Evolutionary conservation across 441 rosid genomes (phyloP).

Genomic region (Brassica balearica): DNA sequence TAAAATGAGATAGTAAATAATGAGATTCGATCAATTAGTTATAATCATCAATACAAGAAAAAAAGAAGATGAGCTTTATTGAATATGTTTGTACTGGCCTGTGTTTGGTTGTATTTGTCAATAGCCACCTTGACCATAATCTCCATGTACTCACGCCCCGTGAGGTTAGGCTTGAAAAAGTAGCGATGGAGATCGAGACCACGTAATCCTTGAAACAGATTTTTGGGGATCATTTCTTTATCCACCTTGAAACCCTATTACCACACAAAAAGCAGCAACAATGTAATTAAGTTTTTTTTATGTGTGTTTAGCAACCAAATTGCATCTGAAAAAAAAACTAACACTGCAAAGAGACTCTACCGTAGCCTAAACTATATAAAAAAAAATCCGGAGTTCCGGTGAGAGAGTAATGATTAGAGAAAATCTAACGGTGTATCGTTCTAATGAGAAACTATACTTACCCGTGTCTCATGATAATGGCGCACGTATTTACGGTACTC

Average conservation of each 20-base stretch:
- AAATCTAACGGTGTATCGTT: not conserved
- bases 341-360: not conserved
- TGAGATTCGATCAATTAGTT: not conserved
- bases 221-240: not conserved
- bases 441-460: not conserved
- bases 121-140: not conserved
- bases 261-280: not conserved
- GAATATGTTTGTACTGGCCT: not conserved
- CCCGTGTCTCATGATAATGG: not conserved
- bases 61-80: not conserved
- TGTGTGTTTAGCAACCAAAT: not conserved
- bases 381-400: not conserved
- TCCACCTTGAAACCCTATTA: conserved; percentile 1
- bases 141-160: conserved; percentile 4
- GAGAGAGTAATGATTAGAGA: not conserved
- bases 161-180: not conserved
- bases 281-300: too few relatives aligned
- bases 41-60: too few relatives aligned
- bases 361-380: not conserved
- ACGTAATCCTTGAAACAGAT: not conserved
- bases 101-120: not conserved
- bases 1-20: not conserved
- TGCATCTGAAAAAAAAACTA: not conserved
- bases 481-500: not conserved
- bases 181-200: not conserved